These are phyloP conservation scores for Tuber umbilicatum DNA, from an alignment of 495 filamentous ascomycete genomes.

Conservation along the genomic window DNA sequence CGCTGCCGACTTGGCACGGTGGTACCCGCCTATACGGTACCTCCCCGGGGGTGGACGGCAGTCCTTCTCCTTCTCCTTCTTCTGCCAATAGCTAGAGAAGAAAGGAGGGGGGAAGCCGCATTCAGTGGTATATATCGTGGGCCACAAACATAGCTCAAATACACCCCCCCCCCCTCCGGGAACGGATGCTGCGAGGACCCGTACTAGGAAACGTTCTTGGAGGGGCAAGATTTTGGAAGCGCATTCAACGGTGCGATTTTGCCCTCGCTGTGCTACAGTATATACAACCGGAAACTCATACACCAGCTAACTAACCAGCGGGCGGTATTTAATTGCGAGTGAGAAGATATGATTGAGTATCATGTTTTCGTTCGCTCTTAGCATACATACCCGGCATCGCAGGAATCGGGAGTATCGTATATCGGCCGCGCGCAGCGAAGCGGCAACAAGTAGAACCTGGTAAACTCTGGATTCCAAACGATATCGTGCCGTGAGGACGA, in stretches of 20 bases:
- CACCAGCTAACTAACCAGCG: not conserved
- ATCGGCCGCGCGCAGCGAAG: not conserved
- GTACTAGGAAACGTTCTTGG: not conserved
- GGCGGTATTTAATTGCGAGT: not conserved
- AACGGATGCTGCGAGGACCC: not conserved
- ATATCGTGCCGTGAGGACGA: too few relatives aligned
- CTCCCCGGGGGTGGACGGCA: too few relatives aligned
- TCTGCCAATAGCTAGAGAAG: not conserved
- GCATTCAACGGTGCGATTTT: not conserved
- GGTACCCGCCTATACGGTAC: too few relatives aligned
- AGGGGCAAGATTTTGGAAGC: not conserved
- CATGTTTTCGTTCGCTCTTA: not conserved
- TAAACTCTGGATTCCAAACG: too few relatives aligned
- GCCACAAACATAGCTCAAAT: not conserved
- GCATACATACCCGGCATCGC: not conserved
- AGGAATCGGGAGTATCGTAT: not conserved
- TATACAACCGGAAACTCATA: not conserved
- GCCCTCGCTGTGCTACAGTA: not conserved
- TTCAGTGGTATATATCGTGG: not conserved
- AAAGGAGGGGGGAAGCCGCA: too few relatives aligned
- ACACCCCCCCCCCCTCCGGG: not conserved
- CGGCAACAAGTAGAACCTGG: too few relatives aligned
- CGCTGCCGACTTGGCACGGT: not conserved
- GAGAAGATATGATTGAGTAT: not conserved
- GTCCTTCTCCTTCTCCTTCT: not conserved